A percentile compares a stretch with the other conserved stretches of the same genome.
These are phyloP conservation scores for Paracamarosporium sp. DNA, from an alignment of 2,329 filamentous ascomycete genomes.

Conservation along the genomic window DNA sequence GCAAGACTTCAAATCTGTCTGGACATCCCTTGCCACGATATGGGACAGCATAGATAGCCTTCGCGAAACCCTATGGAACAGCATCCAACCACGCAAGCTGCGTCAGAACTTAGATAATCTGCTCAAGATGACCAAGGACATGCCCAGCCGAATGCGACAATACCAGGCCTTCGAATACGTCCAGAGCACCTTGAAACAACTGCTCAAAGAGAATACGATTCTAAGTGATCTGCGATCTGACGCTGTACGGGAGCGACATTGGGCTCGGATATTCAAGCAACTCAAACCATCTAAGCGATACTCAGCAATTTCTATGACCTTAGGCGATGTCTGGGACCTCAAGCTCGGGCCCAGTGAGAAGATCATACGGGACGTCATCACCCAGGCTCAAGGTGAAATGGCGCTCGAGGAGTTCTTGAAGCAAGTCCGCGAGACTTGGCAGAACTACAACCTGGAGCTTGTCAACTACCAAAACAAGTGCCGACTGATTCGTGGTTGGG, in stretches of 20 bases:
- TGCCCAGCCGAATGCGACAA: slow-evolving; percentile 98
- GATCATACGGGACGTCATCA: slow-evolving; percentile 90
- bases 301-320: slow-evolving; percentile 89
- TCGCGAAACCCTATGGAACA: slow-evolving; percentile 91
- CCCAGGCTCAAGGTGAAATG: slow-evolving; percentile 97
- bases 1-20: slow-evolving; percentile 98
- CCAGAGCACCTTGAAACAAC: slow-evolving; percentile 84
- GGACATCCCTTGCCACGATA: slow-evolving; percentile 92
- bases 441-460: slow-evolving; percentile 90
- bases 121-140: slow-evolving; percentile 98
- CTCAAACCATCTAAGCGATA: slow-evolving; percentile 93
- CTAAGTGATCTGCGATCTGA: slow-evolving; percentile 94
- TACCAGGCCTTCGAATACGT: slow-evolving; percentile 99
- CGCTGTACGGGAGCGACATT: slow-evolving; percentile 93
- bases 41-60: slow-evolving; percentile 97
- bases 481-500: slow-evolving; percentile 95
- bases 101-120: slow-evolving; percentile 86
- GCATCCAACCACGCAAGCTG: slow-evolving; percentile 92
- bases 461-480: slow-evolving; percentile 99
- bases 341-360: slow-evolving; percentile 87
- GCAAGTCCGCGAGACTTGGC: slow-evolving; percentile 95
- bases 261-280: slow-evolving; percentile 97
- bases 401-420: slow-evolving; percentile 96
- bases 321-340: slow-evolving; percentile 99
- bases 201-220: slow-evolving; percentile 89